Evolutionary conservation across 129 eudicot genomes (phyloP), one percentile per base, ranked within the genome.

Genomic region (Helichrysum umbraculigerum): DNA sequence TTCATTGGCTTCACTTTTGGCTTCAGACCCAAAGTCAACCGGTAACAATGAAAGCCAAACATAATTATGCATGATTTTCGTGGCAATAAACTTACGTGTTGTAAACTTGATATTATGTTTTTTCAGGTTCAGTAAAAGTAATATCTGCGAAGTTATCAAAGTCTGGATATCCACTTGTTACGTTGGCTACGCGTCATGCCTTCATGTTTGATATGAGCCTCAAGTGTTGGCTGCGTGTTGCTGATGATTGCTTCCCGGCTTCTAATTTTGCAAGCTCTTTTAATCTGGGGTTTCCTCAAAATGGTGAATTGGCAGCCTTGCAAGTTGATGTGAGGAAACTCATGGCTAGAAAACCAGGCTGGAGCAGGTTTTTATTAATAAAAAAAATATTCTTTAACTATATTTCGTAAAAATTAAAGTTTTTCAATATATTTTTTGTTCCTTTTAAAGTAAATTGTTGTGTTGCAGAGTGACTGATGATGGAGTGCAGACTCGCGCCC

Each of bases 401-500:
- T 3, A 47, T 47, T 47, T 1, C 5, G 17, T 47, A 3, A 47
- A 47, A 47, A 15, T 47, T 47, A 2, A 14, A 14, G 14, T 47
- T 47, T 12, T 14, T 47, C 9, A 8, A 47, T 44, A 10, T 10
- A 11, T 2, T 0, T 42, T 44, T 25, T 25, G 28, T 25, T 25
- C 28, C 28, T 25, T 25, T 0, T 3, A 37, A 37, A 44, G 66
- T 58, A 73, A 64, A 30, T 39, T 72, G 65, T 77, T 35, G 25
- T 70, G 61, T 63, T 82, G 71, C 92, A 95, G 99, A 75, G 92
- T 87, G 59, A 90, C 97, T n/a, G 99, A 95, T 77, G 97, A 95
- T 69, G 99, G 99, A 7, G 85, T 95, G 83, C 99, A 91, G 76
- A 95, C 99, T 56, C 97, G 97, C 12, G 94, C 97, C 60, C 99